Percentiles rank a stretch among this genome's conserved stretches.
Conservation (phyloP, 1,284 basidiomycete species). For the Marasmius sp. region DNA sequence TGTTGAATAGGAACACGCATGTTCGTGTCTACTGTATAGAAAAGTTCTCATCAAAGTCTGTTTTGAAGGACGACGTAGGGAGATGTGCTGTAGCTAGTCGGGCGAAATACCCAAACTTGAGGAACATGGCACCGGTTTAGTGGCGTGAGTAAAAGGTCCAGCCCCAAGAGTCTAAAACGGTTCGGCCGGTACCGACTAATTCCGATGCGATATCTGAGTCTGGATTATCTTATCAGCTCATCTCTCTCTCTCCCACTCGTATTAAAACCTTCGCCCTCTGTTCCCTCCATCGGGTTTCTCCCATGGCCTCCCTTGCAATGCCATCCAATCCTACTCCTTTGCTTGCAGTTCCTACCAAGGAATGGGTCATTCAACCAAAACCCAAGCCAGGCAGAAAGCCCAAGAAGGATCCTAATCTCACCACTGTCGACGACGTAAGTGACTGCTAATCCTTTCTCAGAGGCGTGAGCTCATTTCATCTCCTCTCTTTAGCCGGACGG, state of each 20-base stretch:
- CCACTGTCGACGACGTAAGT: constrained; percentile 51
- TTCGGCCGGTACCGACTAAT: background rate
- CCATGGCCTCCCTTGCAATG: background rate
- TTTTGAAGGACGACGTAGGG: background rate
- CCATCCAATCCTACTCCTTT: constrained; percentile 3
- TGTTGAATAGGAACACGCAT: background rate
- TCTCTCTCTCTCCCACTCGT: background rate
- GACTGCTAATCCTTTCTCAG: background rate
- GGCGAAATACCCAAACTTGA: too few species aligned
- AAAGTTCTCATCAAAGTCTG: background rate
- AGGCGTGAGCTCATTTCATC: constrained; percentile 5
- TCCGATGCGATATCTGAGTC: background rate
- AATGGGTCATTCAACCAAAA: constrained; percentile 89
- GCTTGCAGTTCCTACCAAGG: constrained; percentile 68
- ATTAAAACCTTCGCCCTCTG: constrained; percentile 2
- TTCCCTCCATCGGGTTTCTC: background rate
- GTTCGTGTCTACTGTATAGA: background rate
- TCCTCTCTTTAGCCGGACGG: constrained; percentile 40
- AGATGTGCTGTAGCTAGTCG: background rate
- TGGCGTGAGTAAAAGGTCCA: too few species aligned
- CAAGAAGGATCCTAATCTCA: constrained; percentile 60
- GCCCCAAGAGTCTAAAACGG: background rate
- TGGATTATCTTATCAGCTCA: background rate
- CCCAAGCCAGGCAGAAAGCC: constrained; percentile 90
- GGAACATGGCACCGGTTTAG: too few species aligned